phyloP scores from a whole-genome alignment of 78 protist genomes.

The Speleostelium caveatum region DNA sequence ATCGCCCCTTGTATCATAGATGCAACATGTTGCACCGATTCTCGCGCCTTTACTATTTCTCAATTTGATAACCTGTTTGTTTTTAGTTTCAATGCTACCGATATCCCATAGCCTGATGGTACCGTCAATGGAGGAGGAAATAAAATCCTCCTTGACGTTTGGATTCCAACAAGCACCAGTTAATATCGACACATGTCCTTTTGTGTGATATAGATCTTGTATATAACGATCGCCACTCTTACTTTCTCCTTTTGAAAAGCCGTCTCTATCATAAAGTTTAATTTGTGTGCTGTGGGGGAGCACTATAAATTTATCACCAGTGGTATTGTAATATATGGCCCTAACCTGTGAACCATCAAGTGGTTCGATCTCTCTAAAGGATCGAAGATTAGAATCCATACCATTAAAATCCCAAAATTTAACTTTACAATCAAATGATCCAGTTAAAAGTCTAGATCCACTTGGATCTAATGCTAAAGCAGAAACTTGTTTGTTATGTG shows the following conservation, averaged over 20 bases:
- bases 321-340: slow-evolving; percentile 30
- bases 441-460: slow-evolving; percentile 86
- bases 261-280: slow-evolving; percentile 83
- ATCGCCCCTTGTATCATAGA: slow-evolving; percentile 60
- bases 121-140: slow-evolving; percentile 77
- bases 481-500: slow-evolving; percentile 73
- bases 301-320: slow-evolving; percentile 52
- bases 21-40: slow-evolving; percentile 35
- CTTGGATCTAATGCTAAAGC: slow-evolving; percentile 76
- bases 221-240: slow-evolving; percentile 86
- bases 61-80: slow-evolving; percentile 53
- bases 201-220: slow-evolving; percentile 79
- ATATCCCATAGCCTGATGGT: slow-evolving; percentile 87
- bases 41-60: slow-evolving; percentile 35
- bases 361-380: slow-evolving; percentile 86
- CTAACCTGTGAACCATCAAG: slow-evolving; percentile 69
- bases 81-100: slow-evolving; percentile 17
- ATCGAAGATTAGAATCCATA: slow-evolving; percentile 78
- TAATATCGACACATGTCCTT: slow-evolving; percentile 77
- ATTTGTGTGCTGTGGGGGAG: slow-evolving; percentile 60
- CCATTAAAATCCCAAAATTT: slow-evolving; percentile 87
- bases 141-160: slow-evolving; percentile 12
- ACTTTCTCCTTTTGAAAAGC: slow-evolving; percentile 57
- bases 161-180: slow-evolving; percentile 77
- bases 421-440: slow-evolving; percentile 80